Base-by-base conservation (phyloP, 1,284 basidiomycete genomes). In the Cutaneotrichosporon mucoides region DNA sequence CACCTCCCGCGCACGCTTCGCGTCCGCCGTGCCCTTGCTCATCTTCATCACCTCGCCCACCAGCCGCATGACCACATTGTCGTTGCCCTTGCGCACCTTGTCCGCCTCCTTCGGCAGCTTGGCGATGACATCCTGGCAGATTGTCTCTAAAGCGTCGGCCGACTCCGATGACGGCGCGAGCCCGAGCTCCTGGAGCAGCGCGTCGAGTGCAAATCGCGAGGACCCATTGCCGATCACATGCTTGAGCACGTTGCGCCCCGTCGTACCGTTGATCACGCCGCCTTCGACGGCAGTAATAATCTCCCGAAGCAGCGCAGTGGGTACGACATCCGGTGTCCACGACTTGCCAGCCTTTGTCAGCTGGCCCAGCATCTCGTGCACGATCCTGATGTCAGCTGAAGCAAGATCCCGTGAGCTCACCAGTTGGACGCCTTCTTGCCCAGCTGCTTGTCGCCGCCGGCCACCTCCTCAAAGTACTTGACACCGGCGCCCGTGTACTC, bases 41-140 rank as follows among this genome's bases (percentile, higher is more conserved):
- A 84, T 76, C 76, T 87, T 89, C 92, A 98, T 97, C 24, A 95
- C 89, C 72, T 85, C 83, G 0, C 95, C 95, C 6, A 98, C 83
- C 38, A 99, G 82, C 62, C 89, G 87, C 80, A 92, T 92, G 44
- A 97, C 72, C 1, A 94, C 92, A 63, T 89, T 92, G 36, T 80
- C 76, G 60, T 90, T 88, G 0, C 95, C 93, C 42, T 81, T 80
- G 13, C 83, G 82, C 16, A 90, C 84, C 16, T 85, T 86, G 6
- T 82, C 82, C 0, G 84, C 86, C 70, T 94, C 90, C 48, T 82
- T 79, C 0, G 91, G 89, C 50, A 92, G 79, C 6, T 82, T 83
- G 6, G 76, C 73, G 15, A 96, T 85, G 0, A 87, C 88, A 6
- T 47, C 78, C 52, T 75, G 66, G 70, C 90, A 92, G 57, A 88